A percentile compares a stretch with the other conserved stretches of the same genome.
Conservation (phyloP, 2,329 filamentous ascomycete species). For the Neofusicoccum cordaticola region DNA sequence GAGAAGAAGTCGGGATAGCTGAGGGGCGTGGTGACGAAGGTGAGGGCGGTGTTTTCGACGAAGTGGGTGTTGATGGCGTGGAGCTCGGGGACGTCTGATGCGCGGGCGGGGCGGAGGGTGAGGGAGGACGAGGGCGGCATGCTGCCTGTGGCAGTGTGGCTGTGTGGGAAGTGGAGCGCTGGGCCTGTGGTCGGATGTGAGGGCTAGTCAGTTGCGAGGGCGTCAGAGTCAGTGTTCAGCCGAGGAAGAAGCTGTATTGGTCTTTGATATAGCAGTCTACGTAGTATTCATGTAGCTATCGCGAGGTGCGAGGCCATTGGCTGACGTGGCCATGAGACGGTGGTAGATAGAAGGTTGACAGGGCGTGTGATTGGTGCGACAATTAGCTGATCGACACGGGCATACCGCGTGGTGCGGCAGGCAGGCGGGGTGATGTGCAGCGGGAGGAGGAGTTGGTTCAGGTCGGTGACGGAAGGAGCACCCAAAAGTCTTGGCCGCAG, state of each 20-base stretch:
- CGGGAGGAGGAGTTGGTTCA: not conserved
- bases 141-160: not conserved
- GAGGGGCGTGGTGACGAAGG: conserved; percentile 32
- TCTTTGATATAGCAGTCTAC: too few relatives aligned
- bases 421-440: not conserved
- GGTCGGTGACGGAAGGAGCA: not conserved
- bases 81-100: conserved; percentile 35
- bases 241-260: too few relatives aligned
- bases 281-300: not conserved
- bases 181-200: not conserved
- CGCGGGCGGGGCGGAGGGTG: conserved; percentile 35
- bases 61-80: conserved; percentile 38
- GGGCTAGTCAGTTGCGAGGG: too few relatives aligned
- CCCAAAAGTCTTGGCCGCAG: conserved; percentile 4
- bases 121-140: conserved; percentile 24
- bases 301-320: not conserved
- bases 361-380: not conserved
- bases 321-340: not conserved
- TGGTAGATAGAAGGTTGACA: too few relatives aligned
- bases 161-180: not conserved
- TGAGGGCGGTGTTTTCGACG: conserved; percentile 39
- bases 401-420: too few relatives aligned
- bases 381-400: not conserved
- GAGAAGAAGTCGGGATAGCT: conserved; percentile 27
- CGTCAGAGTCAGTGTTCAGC: too few relatives aligned